Evolutionary conservation across 805 yeast genomes (phyloP).

Genomic region (Candida krabiensis): DNA sequence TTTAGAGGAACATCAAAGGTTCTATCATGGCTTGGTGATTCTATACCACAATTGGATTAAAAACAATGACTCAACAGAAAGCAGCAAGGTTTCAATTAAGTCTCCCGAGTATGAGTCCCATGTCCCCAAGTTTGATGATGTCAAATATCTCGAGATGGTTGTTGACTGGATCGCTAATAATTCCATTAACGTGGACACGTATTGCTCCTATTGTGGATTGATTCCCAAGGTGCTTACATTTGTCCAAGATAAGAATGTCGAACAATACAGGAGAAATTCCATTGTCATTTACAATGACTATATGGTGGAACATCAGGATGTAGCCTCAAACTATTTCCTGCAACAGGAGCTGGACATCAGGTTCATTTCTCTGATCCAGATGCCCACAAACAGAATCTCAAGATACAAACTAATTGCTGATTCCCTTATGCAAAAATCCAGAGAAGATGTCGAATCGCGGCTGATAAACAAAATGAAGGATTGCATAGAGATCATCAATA

Average conservation of each 20-base stretch:
- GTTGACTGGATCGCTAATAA: slow-evolving; percentile 17
- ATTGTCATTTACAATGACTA: slow-evolving; percentile 25
- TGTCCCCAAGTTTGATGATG: slow-evolving; percentile 23
- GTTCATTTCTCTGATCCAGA: slow-evolving; percentile 51
- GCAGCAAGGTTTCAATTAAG: slow-evolving; percentile 10
- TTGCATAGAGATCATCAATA: slow-evolving; percentile 27
- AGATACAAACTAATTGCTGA: slow-evolving; percentile 55
- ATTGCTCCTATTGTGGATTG: slow-evolving; percentile 28
- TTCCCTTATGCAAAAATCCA: slow-evolving; percentile 34
- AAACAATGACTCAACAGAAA: slow-evolving; percentile 16
- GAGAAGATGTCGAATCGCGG: slow-evolving; percentile 17
- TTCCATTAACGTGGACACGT: slow-evolving; percentile 24
- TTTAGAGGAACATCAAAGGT: slow-evolving; percentile 32
- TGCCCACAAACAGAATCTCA: slow-evolving; percentile 50
- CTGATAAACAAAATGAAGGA: slow-evolving; percentile 26
- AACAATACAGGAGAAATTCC: slow-evolving; percentile 24
- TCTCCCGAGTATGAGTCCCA: slow-evolving; percentile 28
- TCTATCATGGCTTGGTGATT: slow-evolving; percentile 29
- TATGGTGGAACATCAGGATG: slow-evolving; percentile 24
- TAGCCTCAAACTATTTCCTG: slow-evolving; percentile 31
- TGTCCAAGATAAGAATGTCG: slow-evolving; percentile 23
- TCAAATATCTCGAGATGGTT: slow-evolving; percentile 17
- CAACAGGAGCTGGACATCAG: slow-evolving; percentile 50
- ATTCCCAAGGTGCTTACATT: slow-evolving; percentile 23
- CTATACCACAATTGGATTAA: slow-evolving; percentile 23